These are phyloP conservation scores for Exophiala sideris DNA, from an alignment of 2,329 filamentous ascomycete genomes.

Conservation along the genomic window DNA sequence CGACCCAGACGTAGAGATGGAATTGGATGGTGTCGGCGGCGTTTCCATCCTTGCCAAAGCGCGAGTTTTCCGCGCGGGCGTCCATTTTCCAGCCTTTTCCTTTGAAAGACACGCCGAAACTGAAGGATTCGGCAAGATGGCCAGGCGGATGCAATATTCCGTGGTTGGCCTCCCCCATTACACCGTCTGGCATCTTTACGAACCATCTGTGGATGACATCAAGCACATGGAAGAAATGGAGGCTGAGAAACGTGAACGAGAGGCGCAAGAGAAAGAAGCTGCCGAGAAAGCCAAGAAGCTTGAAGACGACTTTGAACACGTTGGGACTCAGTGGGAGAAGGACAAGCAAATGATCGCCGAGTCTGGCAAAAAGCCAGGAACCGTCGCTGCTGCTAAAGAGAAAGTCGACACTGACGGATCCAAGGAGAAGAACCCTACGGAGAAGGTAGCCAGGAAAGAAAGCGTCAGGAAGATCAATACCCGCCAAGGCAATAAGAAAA, in stretches of 20 bases:
- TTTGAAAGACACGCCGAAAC: constrained; percentile 99
- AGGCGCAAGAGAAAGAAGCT: constrained; percentile 74
- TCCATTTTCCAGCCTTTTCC: constrained; percentile 96
- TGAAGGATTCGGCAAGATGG: constrained; percentile 99
- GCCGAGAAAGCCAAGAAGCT: constrained; percentile 72
- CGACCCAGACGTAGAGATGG: constrained; percentile 99
- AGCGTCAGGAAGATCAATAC: not conserved
- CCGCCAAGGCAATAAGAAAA: constrained; percentile 1
- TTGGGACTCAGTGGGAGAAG: constrained; percentile 79
- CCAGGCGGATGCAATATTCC: constrained; percentile 90
- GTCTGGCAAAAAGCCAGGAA: constrained; percentile 52
- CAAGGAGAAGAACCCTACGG: not conserved
- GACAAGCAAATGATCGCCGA: constrained; percentile 78
- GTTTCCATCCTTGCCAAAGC: constrained; percentile 97
- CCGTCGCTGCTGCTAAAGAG: constrained; percentile 8
- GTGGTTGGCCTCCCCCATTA: constrained; percentile 96
- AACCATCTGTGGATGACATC: constrained; percentile 96
- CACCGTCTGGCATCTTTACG: constrained; percentile 98
- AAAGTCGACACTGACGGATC: not conserved
- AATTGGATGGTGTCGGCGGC: constrained; percentile 87
- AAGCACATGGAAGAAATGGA: constrained; percentile 99
- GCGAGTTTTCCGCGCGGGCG: constrained; percentile 87
- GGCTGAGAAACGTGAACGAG: constrained; percentile 72
- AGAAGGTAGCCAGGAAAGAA: constrained; percentile 4
- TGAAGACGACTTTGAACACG: constrained; percentile 74